These are phyloP conservation scores for Rhizoctonia solani DNA, from an alignment of 1,284 basidiomycete genomes.

Conservation along the genomic window DNA sequence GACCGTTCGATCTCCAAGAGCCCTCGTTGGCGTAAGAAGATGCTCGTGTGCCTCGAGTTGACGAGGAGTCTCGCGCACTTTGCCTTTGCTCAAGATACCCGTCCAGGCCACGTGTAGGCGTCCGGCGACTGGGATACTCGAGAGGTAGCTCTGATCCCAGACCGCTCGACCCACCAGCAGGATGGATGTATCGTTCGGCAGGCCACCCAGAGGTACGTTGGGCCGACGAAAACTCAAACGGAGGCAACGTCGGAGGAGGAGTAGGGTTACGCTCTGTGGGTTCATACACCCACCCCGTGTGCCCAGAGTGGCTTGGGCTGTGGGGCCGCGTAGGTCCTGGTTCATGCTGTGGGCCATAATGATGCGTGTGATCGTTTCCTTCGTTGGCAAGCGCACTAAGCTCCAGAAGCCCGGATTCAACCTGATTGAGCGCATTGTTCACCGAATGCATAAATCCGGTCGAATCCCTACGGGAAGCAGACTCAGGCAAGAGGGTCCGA, in stretches of 20 bases:
- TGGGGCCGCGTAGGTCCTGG: background rate
- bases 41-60: background rate
- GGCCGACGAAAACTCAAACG: conserved; percentile 11
- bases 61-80: background rate
- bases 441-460: conserved; percentile 10
- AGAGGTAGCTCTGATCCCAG: background rate
- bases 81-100: conserved; percentile 12
- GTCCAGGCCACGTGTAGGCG: background rate
- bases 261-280: background rate
- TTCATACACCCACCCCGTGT: conserved; percentile 22
- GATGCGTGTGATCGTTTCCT: background rate
- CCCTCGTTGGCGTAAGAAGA: background rate
- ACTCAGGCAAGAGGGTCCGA: conserved; percentile 26
- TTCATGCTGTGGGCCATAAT: background rate
- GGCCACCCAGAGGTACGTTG: conserved; percentile 25
- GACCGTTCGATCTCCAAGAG: conserved; percentile 11
- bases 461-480: conserved; percentile 5
- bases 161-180: background rate
- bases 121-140: background rate
- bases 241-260: conserved; percentile 17
- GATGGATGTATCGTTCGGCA: background rate
- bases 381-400: conserved; percentile 15
- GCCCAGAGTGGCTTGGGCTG: background rate
- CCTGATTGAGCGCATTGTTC: conserved; percentile 18
- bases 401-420: conserved; percentile 27